Evolutionary conservation across 352 stramenopile species (phyloP), one percentile per base, ranked within the genome.

Genomic region (Phytophthora sp.): DNA sequence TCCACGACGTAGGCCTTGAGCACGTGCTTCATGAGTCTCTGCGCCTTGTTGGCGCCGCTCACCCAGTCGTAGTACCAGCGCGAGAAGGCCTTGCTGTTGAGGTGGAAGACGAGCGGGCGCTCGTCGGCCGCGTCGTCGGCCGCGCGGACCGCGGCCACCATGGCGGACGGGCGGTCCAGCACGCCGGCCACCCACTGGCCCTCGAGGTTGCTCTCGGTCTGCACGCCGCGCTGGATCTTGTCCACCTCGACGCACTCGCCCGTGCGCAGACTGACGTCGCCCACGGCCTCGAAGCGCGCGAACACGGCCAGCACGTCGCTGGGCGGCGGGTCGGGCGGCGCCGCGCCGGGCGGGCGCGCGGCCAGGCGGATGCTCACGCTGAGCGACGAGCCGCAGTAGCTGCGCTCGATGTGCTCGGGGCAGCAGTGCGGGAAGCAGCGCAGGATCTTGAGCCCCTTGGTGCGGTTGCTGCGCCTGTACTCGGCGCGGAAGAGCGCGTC

Each of bases 21-120:
- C n/a, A 79, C 59, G 56, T 92, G 83, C 45, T 87, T 84, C 46
- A 79, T 89, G 34, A 90, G 79, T 45, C 83, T 65, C 48, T 89
- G 83, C 0, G 81, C 80, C 52, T 88, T 90, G 42, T 80, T 92
- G 21, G 80, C 78, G 0, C 74, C 83, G 35, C 81, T 89, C 52
- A 87, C 83, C 83, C 83, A 92, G 48, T 89, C 76, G 54, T 90
- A 92, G 52, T 88, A 92, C 83, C 83, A 92, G 1, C 77, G 56
- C 0, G 66, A 67, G 39, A 73, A 71, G 10, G 76, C 55, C 41
- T 82, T 76, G 6, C 64, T 26, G 41, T 91, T 89, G 30, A 91
- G 62, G 51, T 89, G 66, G 48, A 81, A 91, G 17, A 84, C n/a
- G 12, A 72, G 43, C 13, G 62, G 49, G 21, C 70, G 69, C 6